Percentiles rank a stretch among this genome's conserved stretches.
These are phyloP conservation scores for Paracamarosporium sp. DNA, from an alignment of 2,329 filamentous ascomycete genomes.

Conservation along the genomic window DNA sequence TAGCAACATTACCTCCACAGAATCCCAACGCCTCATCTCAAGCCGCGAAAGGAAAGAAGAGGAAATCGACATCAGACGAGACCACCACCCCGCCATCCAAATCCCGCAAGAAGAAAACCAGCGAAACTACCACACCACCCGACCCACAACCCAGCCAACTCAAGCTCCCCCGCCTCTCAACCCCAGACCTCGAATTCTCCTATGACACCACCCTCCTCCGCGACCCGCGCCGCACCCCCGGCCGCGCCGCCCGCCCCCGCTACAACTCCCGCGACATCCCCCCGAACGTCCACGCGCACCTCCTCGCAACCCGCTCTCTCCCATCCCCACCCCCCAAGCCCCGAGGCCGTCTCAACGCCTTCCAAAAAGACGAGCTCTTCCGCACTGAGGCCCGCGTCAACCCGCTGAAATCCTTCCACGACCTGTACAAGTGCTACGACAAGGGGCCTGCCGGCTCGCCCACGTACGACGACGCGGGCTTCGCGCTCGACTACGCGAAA, in stretches of 20 bases:
- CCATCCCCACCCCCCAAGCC: background rate
- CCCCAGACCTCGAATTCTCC: conserved; percentile 13
- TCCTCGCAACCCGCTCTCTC: conserved; percentile 4
- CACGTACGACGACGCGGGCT: conserved; percentile 17
- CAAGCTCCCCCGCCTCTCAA: conserved; percentile 10
- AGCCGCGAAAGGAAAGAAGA: background rate
- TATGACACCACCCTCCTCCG: conserved; percentile 13
- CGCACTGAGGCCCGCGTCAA: background rate
- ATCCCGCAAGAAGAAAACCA: background rate
- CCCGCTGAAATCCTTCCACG: conserved; percentile 8
- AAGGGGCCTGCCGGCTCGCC: conserved; percentile 15
- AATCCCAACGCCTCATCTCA: background rate
- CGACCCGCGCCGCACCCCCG: conserved; percentile 6
- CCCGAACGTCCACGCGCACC: background rate
- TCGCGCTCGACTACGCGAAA: conserved; percentile 18
- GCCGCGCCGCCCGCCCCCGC: conserved; percentile 3
- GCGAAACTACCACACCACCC: background rate
- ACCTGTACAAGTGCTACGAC: conserved; percentile 9
- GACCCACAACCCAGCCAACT: background rate
- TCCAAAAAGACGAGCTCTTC: background rate
- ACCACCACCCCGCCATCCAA: background rate
- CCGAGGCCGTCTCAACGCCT: background rate
- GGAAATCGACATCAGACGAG: background rate
- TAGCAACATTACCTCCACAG: background rate
- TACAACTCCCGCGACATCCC: background rate